A percentile compares a stretch with the other conserved stretches of the same genome.
Conservation (phyloP, 2,329 filamentous ascomycete species). For the Pseudogymnoascus sp. region DNA sequence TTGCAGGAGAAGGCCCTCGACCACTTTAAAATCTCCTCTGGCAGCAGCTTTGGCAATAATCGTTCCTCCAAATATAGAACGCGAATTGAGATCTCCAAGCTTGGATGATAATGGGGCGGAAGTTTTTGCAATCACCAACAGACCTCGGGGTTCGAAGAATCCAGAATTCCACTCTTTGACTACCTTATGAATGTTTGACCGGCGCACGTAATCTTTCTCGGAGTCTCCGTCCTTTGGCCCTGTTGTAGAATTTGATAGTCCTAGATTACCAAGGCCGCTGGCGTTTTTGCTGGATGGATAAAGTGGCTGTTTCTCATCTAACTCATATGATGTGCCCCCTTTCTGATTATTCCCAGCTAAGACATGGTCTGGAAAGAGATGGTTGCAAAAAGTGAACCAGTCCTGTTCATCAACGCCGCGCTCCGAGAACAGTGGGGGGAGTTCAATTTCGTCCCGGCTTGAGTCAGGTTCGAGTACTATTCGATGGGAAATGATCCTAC, state of each 20-base stretch:
- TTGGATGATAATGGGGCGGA: background rate
- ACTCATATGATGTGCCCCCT: background rate
- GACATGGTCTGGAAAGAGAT: background rate
- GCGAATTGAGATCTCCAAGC: constrained; percentile 13
- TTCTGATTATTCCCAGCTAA: background rate
- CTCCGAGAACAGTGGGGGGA: background rate
- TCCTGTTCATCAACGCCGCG: background rate
- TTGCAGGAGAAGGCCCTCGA: constrained; percentile 9
- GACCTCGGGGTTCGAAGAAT: background rate
- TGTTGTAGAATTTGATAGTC: background rate
- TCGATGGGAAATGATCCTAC: background rate
- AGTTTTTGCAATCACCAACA: constrained; percentile 6
- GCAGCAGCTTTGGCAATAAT: constrained; percentile 11
- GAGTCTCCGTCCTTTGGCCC: background rate
- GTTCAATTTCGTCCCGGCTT: background rate
- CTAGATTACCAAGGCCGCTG: background rate
- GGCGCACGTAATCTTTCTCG: background rate
- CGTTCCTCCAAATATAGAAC: constrained; percentile 14
- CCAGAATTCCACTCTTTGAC: background rate
- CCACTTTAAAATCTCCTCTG: constrained; percentile 4
- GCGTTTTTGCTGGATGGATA: background rate
- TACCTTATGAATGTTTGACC: background rate
- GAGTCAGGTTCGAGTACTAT: background rate
- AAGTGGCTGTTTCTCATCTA: background rate
- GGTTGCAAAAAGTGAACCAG: background rate